Evolutionary conservation across 352 stramenopile genomes (phyloP).

Genomic region (Globisporangium lucens): DNA sequence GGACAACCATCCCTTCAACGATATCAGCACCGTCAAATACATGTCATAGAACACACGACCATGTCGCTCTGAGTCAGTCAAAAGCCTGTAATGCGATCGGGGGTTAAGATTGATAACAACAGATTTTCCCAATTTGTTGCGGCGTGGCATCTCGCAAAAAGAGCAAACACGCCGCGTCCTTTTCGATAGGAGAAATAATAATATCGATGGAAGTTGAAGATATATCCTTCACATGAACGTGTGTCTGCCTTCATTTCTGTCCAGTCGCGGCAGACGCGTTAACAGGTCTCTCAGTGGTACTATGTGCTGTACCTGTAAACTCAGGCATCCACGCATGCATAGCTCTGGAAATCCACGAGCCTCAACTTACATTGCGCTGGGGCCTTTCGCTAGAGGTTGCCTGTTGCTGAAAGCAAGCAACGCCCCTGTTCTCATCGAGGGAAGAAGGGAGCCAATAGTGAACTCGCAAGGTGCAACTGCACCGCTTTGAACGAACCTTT

Average conservation of each 20-base stretch:
- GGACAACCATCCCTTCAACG: neutral
- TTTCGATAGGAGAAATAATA: neutral
- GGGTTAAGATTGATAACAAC: no score
- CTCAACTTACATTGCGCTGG: neutral
- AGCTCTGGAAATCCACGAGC: neutral
- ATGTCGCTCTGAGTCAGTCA: no score
- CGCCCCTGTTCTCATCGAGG: no score
- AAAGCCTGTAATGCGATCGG: no score
- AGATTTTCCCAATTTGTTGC: no score
- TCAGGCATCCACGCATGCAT: neutral
- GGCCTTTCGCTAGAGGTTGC: no score
- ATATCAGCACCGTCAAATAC: neutral
- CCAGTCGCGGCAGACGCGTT: neutral
- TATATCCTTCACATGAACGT: neutral
- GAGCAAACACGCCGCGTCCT: neutral
- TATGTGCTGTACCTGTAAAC: neutral
- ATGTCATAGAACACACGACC: neutral
- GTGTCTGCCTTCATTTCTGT: neutral
- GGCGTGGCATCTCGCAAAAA: no score
- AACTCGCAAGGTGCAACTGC: neutral
- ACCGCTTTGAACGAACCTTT: neutral
- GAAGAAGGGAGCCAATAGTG: neutral
- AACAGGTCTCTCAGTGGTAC: neutral
- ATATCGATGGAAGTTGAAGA: no score
- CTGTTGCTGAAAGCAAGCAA: no score